Base-by-base conservation (phyloP, 2,329 filamentous ascomycete genomes). In the Lachnellula subtilissima region DNA sequence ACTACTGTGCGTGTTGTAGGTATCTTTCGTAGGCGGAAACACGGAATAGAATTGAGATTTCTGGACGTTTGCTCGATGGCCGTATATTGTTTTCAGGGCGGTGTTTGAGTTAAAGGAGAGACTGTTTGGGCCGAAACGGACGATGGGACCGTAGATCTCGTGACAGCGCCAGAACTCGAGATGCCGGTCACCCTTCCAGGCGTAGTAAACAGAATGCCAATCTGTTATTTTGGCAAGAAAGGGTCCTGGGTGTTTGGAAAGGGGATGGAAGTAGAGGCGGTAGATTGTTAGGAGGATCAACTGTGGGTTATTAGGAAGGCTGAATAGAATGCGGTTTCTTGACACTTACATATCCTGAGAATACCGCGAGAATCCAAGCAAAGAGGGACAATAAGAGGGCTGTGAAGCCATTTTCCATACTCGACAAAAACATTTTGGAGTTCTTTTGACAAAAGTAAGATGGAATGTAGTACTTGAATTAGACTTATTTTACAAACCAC, bases 41-140 rank as follows among this genome's bases (percentile, higher is more conserved):
- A 84, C 85, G 61, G 87, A 81, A 74, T 90, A 90, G 73, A 89
- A 89, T 63, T 85, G 79, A 42, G 85, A 79, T 73, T 90, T 89
- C 71, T 79, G 75, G 32, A 86, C 82, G 58, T 85, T 85, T 68
- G 28, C 28, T 49, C 76, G 76, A 74, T 84, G 83, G 61, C 84
- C 82, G 71, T 87, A 85, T 59, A 88, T 86, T 17, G 84, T 79
- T 69, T 83, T 83, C 56, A 89, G 75, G 0, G 87, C 86, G 7
- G 80, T 79, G 58, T 80, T 81, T 53, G 84, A 86, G 76, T 94
- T 93, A 74, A 95, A 83, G 1, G 86, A 89, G 43, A 96, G 74
- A 58, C 82, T 83, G 71, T 91, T 90, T 46, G 90, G 90, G 0
- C 87, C 88, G 62, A 87, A 89, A 28, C 90, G 87, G n/a, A 93